Evolutionary conservation across 805 yeast species (phyloP), one percentile per base, ranked within the genome.

Genomic region (Komagataella kurtzmanii): DNA sequence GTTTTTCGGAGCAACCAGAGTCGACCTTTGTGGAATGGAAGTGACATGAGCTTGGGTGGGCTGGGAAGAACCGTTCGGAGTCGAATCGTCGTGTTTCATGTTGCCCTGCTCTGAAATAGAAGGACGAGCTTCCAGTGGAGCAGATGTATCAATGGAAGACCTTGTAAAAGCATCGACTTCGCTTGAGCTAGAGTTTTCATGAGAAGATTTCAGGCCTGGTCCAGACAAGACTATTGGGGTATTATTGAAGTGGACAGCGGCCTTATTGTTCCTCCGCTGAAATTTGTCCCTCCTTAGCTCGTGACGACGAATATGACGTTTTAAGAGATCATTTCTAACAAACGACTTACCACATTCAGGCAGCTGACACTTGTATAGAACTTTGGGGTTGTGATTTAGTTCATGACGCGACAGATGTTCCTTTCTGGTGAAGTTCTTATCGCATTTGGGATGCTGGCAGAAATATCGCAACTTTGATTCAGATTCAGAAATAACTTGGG

Each of bases 351-450:
- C 68, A 60, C 88, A 82, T 3, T 66, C 65, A 8, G 72, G 66
- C 61, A 67, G 67, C 2, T 62, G 59, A 60, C 88, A 82, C 23
- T 67, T 68, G 59, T 72, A 81, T 8, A 81, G 78, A 51, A 75
- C 75, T 18, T 73, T 69, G 2, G 79, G 78, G 52, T 73, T 70
- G 56, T 82, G 88, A 59, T 82, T 82, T 50, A 82, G 67, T 58
- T 78, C 74, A 59, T 82, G 88, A 50, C 88, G 65, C 2, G 85
- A 72, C 14, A 82, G 61, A 64, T 82, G 88, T 58, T 82, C 88
- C 1, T 81, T 74, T 49, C 88, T 60, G 19, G 78, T 74, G 57
- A 82, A 82, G 17, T 69, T 66, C 59, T 81, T 82, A 44, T 66
- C 69, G 58, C 88, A 82, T 43, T 72, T 72, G 7, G 71, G 73